Base-by-base conservation (phyloP, 1,284 basidiomycete genomes). In the Hypsizygus ulmarius region DNA sequence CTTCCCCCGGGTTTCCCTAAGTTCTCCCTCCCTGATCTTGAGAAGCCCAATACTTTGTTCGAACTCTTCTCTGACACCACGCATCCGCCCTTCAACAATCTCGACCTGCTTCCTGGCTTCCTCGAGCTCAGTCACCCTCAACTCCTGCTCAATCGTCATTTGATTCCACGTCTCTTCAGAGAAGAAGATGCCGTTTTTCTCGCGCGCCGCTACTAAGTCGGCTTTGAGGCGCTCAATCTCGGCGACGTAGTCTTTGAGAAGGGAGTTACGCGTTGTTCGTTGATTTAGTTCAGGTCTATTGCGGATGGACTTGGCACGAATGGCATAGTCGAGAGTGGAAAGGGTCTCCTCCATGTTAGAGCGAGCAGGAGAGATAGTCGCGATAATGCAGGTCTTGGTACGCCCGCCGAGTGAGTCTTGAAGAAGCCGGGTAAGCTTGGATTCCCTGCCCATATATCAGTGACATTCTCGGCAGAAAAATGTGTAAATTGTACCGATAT, bases 391-490 rank as follows among this genome's bases (percentile, higher is more conserved):
- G 0, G 97, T 99, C 72, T 98, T 99, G 6, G 97, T 99, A 18
- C 87, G 81, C 0, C 97, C 97, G n/a, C 97, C 97, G 4, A 99
- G 79, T 12, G 97, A 99, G 67, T 99, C 97, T 86, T 99, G 96
- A 5, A 99, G 78, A 2, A 99, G 79, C 32, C 97, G 90, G 3
- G 97, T 99, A 47, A 99, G 86, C 64, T 99, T 99, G 12, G 89
- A 91, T 68, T 92, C 89, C 8, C 86, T 87, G 56, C 2, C 45
- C 18, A 48, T 10, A 54, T 36, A 52, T 40, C 50, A 57, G 41
- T 35, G 19, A 27, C 11, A 28, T 33, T 12, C 40, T 21, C 5
- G n/a, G 14, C 12, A 12, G 36, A 37, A 21, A 28, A 34, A 14
- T 27, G 41, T 30, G 32, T 12, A n/a, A 44, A 27, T 58, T 75